Evolutionary conservation across 139 green algal genomes (phyloP).

Genomic region (Tetradesmus lagerheimii): DNA sequence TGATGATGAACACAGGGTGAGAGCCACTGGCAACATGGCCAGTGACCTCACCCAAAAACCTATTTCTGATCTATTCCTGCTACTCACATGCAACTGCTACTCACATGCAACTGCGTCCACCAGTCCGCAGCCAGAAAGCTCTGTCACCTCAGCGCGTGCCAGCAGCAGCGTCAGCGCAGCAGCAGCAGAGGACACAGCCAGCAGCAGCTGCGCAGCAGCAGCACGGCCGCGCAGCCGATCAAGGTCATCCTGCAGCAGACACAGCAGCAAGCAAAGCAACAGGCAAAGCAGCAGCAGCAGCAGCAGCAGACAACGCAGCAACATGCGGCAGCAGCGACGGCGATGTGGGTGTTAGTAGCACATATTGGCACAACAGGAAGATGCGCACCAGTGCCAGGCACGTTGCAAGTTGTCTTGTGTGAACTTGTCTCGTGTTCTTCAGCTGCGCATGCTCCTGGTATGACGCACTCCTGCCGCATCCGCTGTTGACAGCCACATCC

Average conservation of each 20-base stretch:
- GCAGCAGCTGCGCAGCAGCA: constrained; percentile 32
- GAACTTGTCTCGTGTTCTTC: too few species aligned
- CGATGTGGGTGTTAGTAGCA: too few species aligned
- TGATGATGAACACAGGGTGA: too few species aligned
- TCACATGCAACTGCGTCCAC: constrained; percentile 26
- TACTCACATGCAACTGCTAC: not conserved
- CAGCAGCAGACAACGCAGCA: not conserved
- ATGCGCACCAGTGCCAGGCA: too few species aligned
- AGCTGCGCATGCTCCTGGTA: too few species aligned
- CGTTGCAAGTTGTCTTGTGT: too few species aligned
- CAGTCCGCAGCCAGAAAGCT: constrained; percentile 10
- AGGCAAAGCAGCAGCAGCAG: not conserved
- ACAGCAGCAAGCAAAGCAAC: not conserved
- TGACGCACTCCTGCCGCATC: too few species aligned
- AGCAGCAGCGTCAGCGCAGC: constrained; percentile 19
- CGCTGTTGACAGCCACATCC: not conserved
- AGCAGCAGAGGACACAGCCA: not conserved
- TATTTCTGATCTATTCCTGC: too few species aligned
- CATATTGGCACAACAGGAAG: too few species aligned
- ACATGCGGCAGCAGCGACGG: not conserved
- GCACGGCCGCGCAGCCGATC: not conserved
- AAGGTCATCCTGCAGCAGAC: constrained; percentile 23
- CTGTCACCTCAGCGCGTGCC: not conserved
- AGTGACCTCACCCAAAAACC: too few species aligned
- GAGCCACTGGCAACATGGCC: too few species aligned